Conservation (phyloP, 306 rosid species). For the Dalbergia cochinchinensis region DNA sequence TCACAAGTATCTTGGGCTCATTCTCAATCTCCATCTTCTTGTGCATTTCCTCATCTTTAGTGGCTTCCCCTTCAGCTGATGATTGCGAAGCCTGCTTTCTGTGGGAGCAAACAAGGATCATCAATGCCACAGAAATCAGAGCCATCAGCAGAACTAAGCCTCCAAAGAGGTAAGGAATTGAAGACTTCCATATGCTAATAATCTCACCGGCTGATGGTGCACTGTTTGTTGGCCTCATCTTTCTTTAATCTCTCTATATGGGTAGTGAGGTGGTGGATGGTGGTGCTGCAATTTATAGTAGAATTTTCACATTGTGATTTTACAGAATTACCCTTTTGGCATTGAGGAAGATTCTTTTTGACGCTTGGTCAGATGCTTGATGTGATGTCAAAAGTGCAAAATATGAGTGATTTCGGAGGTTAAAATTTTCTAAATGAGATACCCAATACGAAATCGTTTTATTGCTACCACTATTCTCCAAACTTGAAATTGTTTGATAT, state of each 20-base stretch:
- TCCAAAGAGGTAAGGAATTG: conserved; percentile 76
- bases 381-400: conserved; percentile 44
- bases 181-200: conserved; percentile 57
- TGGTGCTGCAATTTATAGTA: no score
- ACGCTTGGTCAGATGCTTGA: conserved; percentile 50
- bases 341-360: conserved; percentile 48
- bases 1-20: conserved; percentile 40
- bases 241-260: no score
- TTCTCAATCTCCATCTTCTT: neutral
- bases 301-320: no score
- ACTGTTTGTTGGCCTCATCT: no score
- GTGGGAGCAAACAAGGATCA: conserved; percentile 64
- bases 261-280: no score
- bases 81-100: conserved; percentile 40
- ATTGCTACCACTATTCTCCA: neutral
- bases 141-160: conserved; percentile 56
- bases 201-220: conserved; percentile 6
- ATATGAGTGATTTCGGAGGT: neutral
- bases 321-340: conserved; percentile 44
- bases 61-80: conserved; percentile 7
- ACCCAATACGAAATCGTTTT: neutral
- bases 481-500: neutral
- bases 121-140: conserved; percentile 59
- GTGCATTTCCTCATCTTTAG: conserved; percentile 25
- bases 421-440: neutral